Conservation (phyloP, 495 filamentous ascomycete genomes). For the Penicillium desertorum region DNA sequence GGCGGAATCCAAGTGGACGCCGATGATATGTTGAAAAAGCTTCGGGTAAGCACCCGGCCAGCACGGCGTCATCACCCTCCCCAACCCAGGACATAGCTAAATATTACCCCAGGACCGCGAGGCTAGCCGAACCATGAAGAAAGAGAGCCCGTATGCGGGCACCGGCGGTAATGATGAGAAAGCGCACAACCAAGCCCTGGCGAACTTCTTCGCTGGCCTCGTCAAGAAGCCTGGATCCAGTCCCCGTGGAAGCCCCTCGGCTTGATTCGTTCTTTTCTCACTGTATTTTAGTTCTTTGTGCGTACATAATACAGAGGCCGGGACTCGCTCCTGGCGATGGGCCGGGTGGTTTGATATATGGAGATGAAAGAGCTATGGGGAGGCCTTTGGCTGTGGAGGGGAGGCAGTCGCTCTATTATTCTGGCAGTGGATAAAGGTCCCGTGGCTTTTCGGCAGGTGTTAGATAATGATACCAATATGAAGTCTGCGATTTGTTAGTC, state of each 20-base stretch:
- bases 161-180: conserved; percentile 58
- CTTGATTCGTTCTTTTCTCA: conserved; percentile 25
- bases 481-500: conserved; percentile 14
- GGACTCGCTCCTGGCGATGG: conserved; percentile 29
- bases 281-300: conserved; percentile 37
- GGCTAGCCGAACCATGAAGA: conserved; percentile 52
- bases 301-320: conserved; percentile 37
- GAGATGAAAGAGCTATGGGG: conserved; percentile 5
- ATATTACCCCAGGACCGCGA: conserved; percentile 51
- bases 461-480: conserved; percentile 41
- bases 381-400: not conserved
- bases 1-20: conserved; percentile 96
- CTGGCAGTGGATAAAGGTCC: conserved; percentile 10
- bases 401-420: conserved; percentile 17
- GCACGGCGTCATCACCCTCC: not conserved
- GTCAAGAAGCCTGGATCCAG: conserved; percentile 57
- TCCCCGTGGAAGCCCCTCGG: conserved; percentile 45
- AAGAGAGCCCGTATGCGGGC: conserved; percentile 32
- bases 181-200: conserved; percentile 64
- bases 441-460: conserved; percentile 29
- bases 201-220: conserved; percentile 65
- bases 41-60: conserved; percentile 62
- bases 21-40: conserved; percentile 86
- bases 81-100: not conserved
- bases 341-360: conserved; percentile 31